Percentiles rank a stretch among this genome's conserved stretches.
Evolutionary conservation across 2,329 filamentous ascomycete species (phyloP).

Genomic region (Diaporthe caulivora): DNA sequence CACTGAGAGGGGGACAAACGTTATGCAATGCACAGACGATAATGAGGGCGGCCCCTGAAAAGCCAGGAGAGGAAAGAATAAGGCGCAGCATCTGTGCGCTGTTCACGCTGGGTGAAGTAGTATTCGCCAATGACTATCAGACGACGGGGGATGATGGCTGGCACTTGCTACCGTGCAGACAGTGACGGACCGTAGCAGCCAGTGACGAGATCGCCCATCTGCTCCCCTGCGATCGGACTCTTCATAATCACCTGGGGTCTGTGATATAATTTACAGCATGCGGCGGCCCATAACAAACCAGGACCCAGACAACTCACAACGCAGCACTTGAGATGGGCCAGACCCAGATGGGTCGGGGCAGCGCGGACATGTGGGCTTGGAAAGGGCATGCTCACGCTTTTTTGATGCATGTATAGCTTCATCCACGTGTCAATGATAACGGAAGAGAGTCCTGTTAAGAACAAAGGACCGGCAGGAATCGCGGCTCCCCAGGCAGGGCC

Average conservation of each 20-base stretch:
- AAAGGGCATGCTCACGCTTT: neutral
- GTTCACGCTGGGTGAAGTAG: slow-evolving; percentile 4
- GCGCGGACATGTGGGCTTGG: neutral
- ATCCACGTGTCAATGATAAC: neutral
- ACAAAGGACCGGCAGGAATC: neutral
- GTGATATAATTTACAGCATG: neutral
- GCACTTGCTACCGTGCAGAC: neutral
- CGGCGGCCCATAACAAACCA: neutral
- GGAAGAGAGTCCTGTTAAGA: slow-evolving; percentile 5
- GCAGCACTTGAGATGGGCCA: neutral
- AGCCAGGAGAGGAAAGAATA: neutral
- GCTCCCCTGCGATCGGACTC: neutral
- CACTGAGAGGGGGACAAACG: neutral
- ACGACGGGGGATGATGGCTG: neutral
- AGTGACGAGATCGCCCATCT: neutral
- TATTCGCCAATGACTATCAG: slow-evolving; percentile 8
- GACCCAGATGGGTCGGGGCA: neutral
- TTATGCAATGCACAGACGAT: slow-evolving; percentile 22
- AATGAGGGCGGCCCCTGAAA: slow-evolving; percentile 1
- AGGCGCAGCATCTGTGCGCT: slow-evolving; percentile 25
- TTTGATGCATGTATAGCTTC: neutral
- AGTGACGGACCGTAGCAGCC: neutral
- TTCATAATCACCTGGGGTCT: neutral
- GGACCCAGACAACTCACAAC: neutral
- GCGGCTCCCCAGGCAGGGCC: neutral